Conservation (phyloP, 1,139 yeast genomes). For the Geotrichum aggregatum region DNA sequence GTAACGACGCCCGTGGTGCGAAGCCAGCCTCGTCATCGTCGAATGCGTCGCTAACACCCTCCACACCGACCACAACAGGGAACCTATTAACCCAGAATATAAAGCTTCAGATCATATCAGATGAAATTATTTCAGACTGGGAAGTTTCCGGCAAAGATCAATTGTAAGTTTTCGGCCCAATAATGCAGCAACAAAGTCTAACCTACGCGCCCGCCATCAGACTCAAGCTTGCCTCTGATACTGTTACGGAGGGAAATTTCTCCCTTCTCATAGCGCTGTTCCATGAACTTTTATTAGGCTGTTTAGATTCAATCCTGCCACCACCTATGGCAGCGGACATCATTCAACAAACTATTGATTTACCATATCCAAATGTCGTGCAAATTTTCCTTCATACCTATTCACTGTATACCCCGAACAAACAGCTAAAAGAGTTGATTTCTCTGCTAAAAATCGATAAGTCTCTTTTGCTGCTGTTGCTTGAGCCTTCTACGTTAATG, state of each 20-base stretch:
- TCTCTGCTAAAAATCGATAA: slow-evolving; percentile 27
- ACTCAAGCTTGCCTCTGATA: slow-evolving; percentile 17
- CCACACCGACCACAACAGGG: neutral
- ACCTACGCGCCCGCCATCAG: slow-evolving; percentile 9
- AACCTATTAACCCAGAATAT: slow-evolving; percentile 12
- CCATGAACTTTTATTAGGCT: slow-evolving; percentile 27
- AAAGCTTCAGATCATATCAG: slow-evolving; percentile 22
- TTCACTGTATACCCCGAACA: slow-evolving; percentile 23
- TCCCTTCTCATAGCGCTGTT: slow-evolving; percentile 24
- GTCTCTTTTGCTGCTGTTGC: slow-evolving; percentile 25
- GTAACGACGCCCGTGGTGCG: neutral
- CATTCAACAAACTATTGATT: slow-evolving; percentile 13
- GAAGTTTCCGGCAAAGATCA: slow-evolving; percentile 23
- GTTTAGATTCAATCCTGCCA: slow-evolving; percentile 20
- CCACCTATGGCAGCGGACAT: slow-evolving; percentile 17
- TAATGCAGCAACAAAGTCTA: neutral
- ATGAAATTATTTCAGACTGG: slow-evolving; percentile 25
- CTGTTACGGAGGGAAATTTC: slow-evolving; percentile 13
- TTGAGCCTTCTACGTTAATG: slow-evolving; percentile 30
- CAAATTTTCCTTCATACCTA: slow-evolving; percentile 28
- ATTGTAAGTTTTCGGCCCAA: slow-evolving; percentile 23
- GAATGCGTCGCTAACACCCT: neutral
- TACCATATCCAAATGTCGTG: slow-evolving; percentile 9
- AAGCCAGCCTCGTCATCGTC: neutral
- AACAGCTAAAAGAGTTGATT: slow-evolving; percentile 24